Base-by-base conservation (phyloP, 257 asterid species). In the Nemophila menziesii region DNA sequence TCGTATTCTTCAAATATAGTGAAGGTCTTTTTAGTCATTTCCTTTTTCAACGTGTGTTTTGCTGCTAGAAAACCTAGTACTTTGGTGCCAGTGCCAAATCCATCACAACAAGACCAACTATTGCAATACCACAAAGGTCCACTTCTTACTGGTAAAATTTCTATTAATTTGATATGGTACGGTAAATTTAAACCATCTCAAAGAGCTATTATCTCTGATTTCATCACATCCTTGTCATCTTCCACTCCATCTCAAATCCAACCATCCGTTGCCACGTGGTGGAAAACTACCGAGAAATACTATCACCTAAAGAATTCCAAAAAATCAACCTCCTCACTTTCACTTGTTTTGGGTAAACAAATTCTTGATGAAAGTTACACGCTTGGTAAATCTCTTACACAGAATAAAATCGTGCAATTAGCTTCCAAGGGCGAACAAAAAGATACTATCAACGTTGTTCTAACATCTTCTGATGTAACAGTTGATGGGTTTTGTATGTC, bases 401-500 rank as follows among this genome's bases (percentile, higher is more conserved):
- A 49, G 23, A 67, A 78, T 0, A 58, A 86, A 2, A 20, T 86
- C 4, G 46, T 69, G 14, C 62, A 65, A 55, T 14, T 86, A 43
- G 90, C 94, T 4, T 71, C 94, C 0, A 62, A 46, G 16, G 92
- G 84, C 0, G 94, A 94, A 0, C 64, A 65, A 39, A 10, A 19
- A 20, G 85, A 77, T 11, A 56, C 71, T 0, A 48, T 86, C 11
- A 86, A 82, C 82, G 64, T 79, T 15, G 94, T 86, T 3, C 12
- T 84, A 43, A 84, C 95, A 52, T 75, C 82, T 46, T 63, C 52
- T 54, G 92, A 84, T 14, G 92, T 84, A 0, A 56, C 48, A 40
- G 95, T 84, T 0, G 75, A 73, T 11, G 93, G 93, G 0, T 84
- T 84, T 59, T 80, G 93, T 26, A 68, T 51, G 78, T 75, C 51